Conservation (phyloP, 176 grass and related monocot genomes). For the Eragrostis nindensis region DNA sequence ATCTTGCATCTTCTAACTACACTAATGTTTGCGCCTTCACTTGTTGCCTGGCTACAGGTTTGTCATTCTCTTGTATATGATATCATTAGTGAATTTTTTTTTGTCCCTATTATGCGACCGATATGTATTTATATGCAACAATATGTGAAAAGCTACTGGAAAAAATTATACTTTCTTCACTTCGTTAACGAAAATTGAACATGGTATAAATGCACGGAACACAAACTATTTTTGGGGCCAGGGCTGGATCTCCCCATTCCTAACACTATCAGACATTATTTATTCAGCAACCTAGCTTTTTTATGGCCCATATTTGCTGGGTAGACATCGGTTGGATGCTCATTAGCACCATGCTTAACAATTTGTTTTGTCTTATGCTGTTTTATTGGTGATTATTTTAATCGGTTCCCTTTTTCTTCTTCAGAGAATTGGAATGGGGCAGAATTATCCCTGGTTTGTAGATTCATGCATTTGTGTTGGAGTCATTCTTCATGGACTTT, state of each 20-base stretch:
- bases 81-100: conserved; percentile 25
- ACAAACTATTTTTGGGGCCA: no score
- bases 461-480: conserved; percentile 78
- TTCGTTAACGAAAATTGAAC: neutral
- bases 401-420: conserved; percentile 15
- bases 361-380: neutral
- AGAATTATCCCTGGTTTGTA: conserved; percentile 82
- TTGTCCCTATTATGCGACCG: neutral
- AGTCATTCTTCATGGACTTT: conserved; percentile 81
- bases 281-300: neutral
- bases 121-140: neutral
- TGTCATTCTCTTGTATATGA: conserved; percentile 24
- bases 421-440: conserved; percentile 88
- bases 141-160: neutral
- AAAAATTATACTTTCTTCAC: neutral
- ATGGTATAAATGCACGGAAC: no score
- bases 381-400: conserved; percentile 8
- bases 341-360: neutral
- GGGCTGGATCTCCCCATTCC: no score
- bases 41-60: conserved; percentile 96
- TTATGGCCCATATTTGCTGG: neutral
- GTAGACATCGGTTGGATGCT: conserved; percentile 3
- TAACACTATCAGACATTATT: neutral
- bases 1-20: conserved; percentile 86
- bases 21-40: conserved; percentile 89